Evolutionary conservation across 2,329 filamentous ascomycete genomes (phyloP), one percentile per base, ranked within the genome.

Genomic region (Aspergillus uvarum): DNA sequence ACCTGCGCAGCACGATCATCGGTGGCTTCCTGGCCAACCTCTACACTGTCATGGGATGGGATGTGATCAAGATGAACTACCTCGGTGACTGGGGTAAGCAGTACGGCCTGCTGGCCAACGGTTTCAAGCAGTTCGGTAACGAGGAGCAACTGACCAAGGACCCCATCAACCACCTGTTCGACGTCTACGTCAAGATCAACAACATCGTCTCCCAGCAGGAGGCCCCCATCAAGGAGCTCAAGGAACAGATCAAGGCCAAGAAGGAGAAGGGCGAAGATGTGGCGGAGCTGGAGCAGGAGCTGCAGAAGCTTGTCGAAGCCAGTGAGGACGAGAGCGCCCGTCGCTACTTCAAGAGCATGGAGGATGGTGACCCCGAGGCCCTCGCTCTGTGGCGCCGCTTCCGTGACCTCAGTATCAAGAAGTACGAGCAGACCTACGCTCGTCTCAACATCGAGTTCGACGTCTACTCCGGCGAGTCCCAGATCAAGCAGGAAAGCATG

Each of bases 31-130:
- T 88, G 29, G 79, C 84, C 14, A 88, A 88, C 68, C 74, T 88
- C 11, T 85, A 86, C 72, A 81, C 83, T 58, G 78, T 81, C 47
- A 82, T 84, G 64, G 86, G 86, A 56, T 87, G 85, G 84, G 82
- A 87, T 14, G 85, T 87, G 2, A 75, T 83, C 53, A 81, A 83
- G 61, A 84, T 88, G 82, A 88, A 89, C 76, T 88, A 88, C 72
- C 80, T 88, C 4, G 86, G 86, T 62, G 86, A 89, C 69, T 89
- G 86, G 86, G 86, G 86, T 54, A 88, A 87, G 78, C 86, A 88
- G 72, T 88, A 87, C 62, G 86, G 86, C 67, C 79, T 89, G 35
- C 75, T 87, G 54, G 85, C 84, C 10, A 82, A 87, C 59, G 86
- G 86, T 1, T 89, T 85, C 70, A 82, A 86, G 67, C 79, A 81